Evolutionary conservation across 345 rosid species (phyloP).

Genomic region (Sonneratia alba): DNA sequence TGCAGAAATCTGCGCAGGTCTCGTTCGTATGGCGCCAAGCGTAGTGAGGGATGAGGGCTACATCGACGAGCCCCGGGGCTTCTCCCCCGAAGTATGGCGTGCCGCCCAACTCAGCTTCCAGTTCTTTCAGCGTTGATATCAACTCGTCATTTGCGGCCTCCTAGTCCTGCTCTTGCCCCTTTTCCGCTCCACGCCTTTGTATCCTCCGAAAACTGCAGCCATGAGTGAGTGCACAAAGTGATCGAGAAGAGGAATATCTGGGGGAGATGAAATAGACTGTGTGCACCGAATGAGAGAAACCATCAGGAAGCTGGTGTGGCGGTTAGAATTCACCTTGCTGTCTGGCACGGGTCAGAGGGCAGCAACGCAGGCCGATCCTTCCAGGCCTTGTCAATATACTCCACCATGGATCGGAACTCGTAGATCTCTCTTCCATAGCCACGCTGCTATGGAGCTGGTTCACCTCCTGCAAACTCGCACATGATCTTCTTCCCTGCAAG

Average conservation of each 20-base stretch:
- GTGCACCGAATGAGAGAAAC: too few species aligned
- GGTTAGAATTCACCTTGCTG: constrained; percentile 7
- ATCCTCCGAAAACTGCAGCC: background rate
- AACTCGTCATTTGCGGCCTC: constrained; percentile 8
- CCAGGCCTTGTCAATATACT: constrained; percentile 23
- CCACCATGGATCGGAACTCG: constrained; percentile 10
- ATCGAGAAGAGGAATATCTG: background rate
- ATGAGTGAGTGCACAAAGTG: background rate
- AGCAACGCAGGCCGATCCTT: constrained; percentile 6
- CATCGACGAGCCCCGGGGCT: constrained; percentile 1
- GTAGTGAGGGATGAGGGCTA: constrained; percentile 1
- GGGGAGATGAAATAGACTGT: background rate
- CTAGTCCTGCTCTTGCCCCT: constrained; percentile 8
- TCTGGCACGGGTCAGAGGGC: constrained; percentile 13
- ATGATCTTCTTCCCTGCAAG: constrained; percentile 13
- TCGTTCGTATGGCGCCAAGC: constrained; percentile 22
- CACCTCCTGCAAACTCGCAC: constrained; percentile 11
- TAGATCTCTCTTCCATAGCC: constrained; percentile 13
- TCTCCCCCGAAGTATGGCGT: constrained; percentile 11
- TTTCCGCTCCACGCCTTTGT: constrained; percentile 4
- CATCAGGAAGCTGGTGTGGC: background rate
- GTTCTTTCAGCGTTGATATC: background rate
- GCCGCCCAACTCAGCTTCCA: constrained; percentile 12
- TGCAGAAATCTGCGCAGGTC: constrained; percentile 21
- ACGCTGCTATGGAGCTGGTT: background rate